Evolutionary conservation across 2,329 filamentous ascomycete genomes (phyloP), one percentile per base, ranked within the genome.

Genomic region (Alternaria sp.): DNA sequence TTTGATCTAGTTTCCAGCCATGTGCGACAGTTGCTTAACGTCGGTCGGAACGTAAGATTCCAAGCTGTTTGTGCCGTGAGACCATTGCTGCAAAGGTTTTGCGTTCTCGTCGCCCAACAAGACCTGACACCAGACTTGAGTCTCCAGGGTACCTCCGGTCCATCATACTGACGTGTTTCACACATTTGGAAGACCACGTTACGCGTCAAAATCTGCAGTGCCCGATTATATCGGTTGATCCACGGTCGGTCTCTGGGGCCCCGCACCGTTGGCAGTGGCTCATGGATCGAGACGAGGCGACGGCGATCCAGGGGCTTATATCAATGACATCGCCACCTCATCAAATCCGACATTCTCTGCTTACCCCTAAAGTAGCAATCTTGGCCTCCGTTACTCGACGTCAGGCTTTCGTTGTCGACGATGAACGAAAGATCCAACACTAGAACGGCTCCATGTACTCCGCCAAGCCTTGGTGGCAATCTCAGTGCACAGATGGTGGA

Each of bases 161-260:
- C 38, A 57, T 57, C 54, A 57, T 57, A 62, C 56, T 62, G 63
- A 68, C 63, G 60, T 53, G 30, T 61, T 28, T 57, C 43, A 22
- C 36, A 56, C 40, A 50, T 52, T 41, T 44, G 50, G 46, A 36
- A 43, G 59, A 63, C 57, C 46, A 59, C 49, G 54, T 67, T 62
- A 59, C 54, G 60, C 68, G 64, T 65, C 48, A 43, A 59, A 60
- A 32, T 28, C 44, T 36, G 54, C 54, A 63, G 49, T 58, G 41
- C 49, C 54, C 62, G 54, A 57, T 30, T 34, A 34, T 48, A 43
- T 53, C 64, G 59, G 45, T 55, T 62, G 57, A 67, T 66, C 63
- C 55, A 56, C 61, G 51, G 53, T 64, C 60, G 66, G 66, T 60
- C 63, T 69, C 64, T 66, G 69, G 69, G 68, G 69, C 68, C 69